A percentile compares a stretch with the other conserved stretches of the same genome.
Conservation (phyloP, 331 rosid genomes). For the Pyrus hybrid region DNA sequence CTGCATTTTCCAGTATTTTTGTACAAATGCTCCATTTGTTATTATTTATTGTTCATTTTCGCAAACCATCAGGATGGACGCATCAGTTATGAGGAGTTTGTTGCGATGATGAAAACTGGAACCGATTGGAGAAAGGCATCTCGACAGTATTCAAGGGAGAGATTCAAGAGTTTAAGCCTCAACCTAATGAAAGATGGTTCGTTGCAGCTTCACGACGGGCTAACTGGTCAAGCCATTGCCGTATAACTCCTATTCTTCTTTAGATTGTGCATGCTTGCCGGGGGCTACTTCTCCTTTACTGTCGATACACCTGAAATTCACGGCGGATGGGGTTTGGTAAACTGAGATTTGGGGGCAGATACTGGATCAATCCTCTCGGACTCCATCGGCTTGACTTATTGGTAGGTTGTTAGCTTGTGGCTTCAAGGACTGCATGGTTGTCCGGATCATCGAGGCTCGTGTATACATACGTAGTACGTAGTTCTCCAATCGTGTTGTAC, state of each 20-base stretch:
- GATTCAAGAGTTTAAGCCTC: constrained; percentile 95
- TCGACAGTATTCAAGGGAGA: constrained; percentile 91
- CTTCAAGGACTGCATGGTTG: neutral
- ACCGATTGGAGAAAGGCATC: constrained; percentile 99
- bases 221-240: constrained; percentile 71
- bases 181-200: constrained; percentile 97
- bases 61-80: constrained; percentile 59
- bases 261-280: constrained; percentile 20
- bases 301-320: constrained; percentile 18
- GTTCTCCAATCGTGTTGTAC: neutral
- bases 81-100: constrained; percentile 79
- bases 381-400: neutral
- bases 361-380: neutral
- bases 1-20: neutral
- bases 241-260: constrained; percentile 41
- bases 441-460: neutral
- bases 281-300: constrained; percentile 15
- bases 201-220: constrained; percentile 77
- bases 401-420: neutral
- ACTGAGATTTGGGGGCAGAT: neutral
- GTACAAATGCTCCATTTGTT: neutral
- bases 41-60: neutral
- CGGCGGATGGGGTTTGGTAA: neutral
- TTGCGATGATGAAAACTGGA: constrained; percentile 98
- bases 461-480: constrained; percentile 7